Evolutionary conservation across 1,139 yeast species (phyloP), one percentile per base, ranked within the genome.

Genomic region (Taphrina sp.): DNA sequence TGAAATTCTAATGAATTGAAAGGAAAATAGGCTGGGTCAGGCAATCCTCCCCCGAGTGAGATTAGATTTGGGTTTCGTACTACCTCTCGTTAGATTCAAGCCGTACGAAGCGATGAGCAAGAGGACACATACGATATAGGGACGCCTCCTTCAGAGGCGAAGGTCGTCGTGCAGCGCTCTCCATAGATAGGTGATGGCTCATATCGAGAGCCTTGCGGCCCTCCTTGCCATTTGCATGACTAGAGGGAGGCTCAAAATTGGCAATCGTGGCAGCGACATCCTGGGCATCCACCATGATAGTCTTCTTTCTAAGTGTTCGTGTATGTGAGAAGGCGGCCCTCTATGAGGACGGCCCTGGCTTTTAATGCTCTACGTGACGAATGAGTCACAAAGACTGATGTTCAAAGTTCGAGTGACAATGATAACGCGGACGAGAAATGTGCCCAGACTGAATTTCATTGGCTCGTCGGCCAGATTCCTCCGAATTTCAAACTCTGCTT

Each of bases 31-130:
- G 84, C 90, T 17, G 96, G 74, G 66, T 87, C 73, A 17, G 98
- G 98, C 64, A 92, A 78, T 4, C 98, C 98, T 62, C 98, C 98
- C 56, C 96, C 98, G 61, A 92, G 79, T 67, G 89, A 89, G 57
- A 90, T 82, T 68, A 92, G 76, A 53, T 83, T 81, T 42, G 95
- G 95, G 62, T 80, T 77, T 44, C 75, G 74, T 67, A 75, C 85
- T 73, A 84, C 85, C 5, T 24, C 22, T 12, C n/a, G n/a, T n/a
- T n/a, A n/a, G n/a, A n/a, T n/a, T n/a, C n/a, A n/a, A n/a, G n/a
- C n/a, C n/a, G n/a, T n/a, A n/a, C n/a, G 33, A 12, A 12, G 33
- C 33, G n/a, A 14, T 14, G 33, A 12, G 2, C 12, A 29, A 12
- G 2, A 47, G 12, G 7, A 14, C n/a, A 41, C 36, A 3, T n/a